phyloP scores from a whole-genome alignment of 1,284 basidiomycete genomes.

The Pascua sp. region DNA sequence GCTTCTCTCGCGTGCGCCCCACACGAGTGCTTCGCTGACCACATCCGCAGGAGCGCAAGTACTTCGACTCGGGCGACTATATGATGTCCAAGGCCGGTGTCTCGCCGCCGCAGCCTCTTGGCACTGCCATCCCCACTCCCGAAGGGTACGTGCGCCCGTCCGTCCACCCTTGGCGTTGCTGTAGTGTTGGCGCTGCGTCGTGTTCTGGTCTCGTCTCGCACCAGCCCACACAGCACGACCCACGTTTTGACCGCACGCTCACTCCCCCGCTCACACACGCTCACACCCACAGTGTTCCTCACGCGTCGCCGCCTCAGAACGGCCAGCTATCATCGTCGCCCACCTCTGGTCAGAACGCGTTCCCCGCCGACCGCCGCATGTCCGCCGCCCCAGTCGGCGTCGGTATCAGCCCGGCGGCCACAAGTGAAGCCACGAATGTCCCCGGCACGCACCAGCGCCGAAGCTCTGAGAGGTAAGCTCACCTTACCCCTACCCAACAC shows the following conservation, averaged over 20 bases:
- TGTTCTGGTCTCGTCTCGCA: background rate
- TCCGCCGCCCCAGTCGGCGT: constrained; percentile 32
- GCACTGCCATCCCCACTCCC: constrained; percentile 90
- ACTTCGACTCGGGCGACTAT: constrained; percentile 97
- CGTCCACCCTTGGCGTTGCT: background rate
- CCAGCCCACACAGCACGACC: no score
- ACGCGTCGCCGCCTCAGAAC: constrained; percentile 44
- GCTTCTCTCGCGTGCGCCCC: background rate
- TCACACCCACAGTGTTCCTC: constrained; percentile 36
- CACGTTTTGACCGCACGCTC: background rate
- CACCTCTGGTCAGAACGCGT: constrained; percentile 16
- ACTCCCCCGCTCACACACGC: background rate
- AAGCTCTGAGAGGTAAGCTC: constrained; percentile 38
- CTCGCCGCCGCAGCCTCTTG: constrained; percentile 76
- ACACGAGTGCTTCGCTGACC: no score
- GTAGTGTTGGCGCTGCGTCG: background rate
- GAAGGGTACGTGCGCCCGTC: constrained; percentile 68
- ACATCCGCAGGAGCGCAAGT: constrained; percentile 80
- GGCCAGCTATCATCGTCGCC: constrained; percentile 44
- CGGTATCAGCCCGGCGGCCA: constrained; percentile 39
- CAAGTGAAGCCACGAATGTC: constrained; percentile 38
- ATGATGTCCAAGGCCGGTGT: constrained; percentile 92
- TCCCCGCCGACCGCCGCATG: constrained; percentile 12
- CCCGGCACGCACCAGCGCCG: constrained; percentile 34
- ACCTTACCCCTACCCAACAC: background rate